Evolutionary conservation across 2,329 filamentous ascomycete species (phyloP).

Genomic region (Fusarium ramigenum): DNA sequence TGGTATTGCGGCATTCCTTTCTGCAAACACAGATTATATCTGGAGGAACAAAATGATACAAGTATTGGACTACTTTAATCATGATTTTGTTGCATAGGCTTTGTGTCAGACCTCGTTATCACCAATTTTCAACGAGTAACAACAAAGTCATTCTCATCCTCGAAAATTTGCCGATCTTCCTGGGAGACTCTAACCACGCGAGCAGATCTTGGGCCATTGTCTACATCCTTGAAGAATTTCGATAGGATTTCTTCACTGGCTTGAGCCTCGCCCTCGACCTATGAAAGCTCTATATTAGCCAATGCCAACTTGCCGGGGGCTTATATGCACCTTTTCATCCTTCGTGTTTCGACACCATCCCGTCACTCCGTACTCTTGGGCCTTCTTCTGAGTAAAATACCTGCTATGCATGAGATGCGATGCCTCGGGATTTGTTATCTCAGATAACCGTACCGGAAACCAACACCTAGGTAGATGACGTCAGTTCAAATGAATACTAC

Average conservation of each 20-base stretch:
- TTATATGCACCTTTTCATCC: slow-evolving; percentile 59
- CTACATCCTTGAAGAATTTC: slow-evolving; percentile 77
- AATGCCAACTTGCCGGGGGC: not conserved
- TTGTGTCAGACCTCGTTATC: not conserved
- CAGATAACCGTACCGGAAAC: slow-evolving; percentile 57
- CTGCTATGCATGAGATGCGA: slow-evolving; percentile 45
- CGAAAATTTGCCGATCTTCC: slow-evolving; percentile 69
- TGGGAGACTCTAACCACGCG: slow-evolving; percentile 79
- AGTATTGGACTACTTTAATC: not conserved
- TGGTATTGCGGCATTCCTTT: not conserved
- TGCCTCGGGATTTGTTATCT: not conserved
- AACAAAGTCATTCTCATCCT: slow-evolving; percentile 74
- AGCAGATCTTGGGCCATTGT: slow-evolving; percentile 77
- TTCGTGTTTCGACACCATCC: slow-evolving; percentile 71
- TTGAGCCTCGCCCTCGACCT: slow-evolving; percentile 93
- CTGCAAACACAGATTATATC: not conserved
- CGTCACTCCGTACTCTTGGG: slow-evolving; percentile 60
- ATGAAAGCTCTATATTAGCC: slow-evolving; percentile 24
- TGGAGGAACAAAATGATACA: not conserved
- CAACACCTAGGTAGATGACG: slow-evolving; percentile 57
- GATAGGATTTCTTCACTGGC: slow-evolving; percentile 72
- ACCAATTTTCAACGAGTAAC: slow-evolving; percentile 53
- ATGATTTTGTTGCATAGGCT: not conserved
- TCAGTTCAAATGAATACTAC: slow-evolving; percentile 34
- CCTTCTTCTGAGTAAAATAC: slow-evolving; percentile 64